Evolutionary conservation across 2,329 filamentous ascomycete genomes (phyloP).

Genomic region (Neopestalotiopsis clavispora): DNA sequence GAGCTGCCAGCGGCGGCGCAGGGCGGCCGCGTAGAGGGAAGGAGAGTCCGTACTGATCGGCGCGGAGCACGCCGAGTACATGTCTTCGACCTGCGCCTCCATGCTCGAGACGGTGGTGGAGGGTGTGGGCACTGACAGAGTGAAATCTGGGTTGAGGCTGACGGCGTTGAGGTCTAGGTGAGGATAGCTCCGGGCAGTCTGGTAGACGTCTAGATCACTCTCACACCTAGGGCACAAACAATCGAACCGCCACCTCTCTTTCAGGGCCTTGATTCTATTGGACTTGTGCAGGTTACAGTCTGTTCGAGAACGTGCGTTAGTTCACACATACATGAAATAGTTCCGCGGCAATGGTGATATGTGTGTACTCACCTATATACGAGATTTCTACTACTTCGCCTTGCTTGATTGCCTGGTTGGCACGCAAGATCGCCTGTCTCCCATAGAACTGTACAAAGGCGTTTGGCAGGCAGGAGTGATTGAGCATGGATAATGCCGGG

Average conservation of each 20-base stretch:
- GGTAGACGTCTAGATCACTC: slow-evolving; percentile 58
- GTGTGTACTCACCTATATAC: slow-evolving; percentile 55
- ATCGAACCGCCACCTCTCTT: slow-evolving; percentile 54
- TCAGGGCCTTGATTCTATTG: slow-evolving; percentile 47
- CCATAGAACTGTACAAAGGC: slow-evolving; percentile 61
- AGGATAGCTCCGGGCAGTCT: slow-evolving; percentile 50
- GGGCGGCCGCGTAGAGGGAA: slow-evolving; percentile 25
- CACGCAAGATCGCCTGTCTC: slow-evolving; percentile 55
- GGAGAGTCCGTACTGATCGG: slow-evolving; percentile 18
- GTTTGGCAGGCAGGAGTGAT: slow-evolving; percentile 68
- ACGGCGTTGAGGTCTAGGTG: slow-evolving; percentile 47
- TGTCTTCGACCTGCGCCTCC: slow-evolving; percentile 31
- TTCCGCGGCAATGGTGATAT: background rate
- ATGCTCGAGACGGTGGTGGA: slow-evolving; percentile 27
- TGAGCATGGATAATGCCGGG: slow-evolving; percentile 60
- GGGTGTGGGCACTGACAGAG: slow-evolving; percentile 34
- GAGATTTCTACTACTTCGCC: slow-evolving; percentile 66
- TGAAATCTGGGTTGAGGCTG: slow-evolving; percentile 49
- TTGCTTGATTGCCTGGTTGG: slow-evolving; percentile 51
- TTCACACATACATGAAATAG: background rate
- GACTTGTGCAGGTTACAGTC: slow-evolving; percentile 52
- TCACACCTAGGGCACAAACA: slow-evolving; percentile 57
- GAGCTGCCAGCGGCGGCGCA: slow-evolving; percentile 41
- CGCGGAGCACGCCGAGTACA: slow-evolving; percentile 34
- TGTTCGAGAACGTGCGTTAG: slow-evolving; percentile 28